Conservation (phyloP, 441 rosid species). For the Monsonia emarginata region DNA sequence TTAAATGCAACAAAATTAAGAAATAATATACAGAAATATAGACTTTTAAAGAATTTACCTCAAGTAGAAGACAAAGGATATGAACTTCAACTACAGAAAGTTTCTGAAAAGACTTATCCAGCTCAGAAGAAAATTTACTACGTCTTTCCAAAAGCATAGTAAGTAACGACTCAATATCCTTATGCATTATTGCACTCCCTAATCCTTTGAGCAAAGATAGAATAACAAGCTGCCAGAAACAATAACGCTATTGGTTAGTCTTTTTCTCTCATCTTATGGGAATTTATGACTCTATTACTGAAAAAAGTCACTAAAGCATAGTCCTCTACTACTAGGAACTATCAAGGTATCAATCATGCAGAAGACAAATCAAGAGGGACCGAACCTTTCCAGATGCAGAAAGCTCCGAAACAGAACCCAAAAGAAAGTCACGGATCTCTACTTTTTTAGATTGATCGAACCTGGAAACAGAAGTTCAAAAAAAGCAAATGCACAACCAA, state of each 20-base stretch:
- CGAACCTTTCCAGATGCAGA: constrained; percentile 74
- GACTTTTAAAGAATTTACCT: constrained; percentile 35
- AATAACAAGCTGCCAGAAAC: constrained; percentile 56
- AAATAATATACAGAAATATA: neutral
- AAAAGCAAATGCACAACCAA: neutral
- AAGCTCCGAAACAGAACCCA: constrained; percentile 48
- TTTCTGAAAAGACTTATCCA: constrained; percentile 35
- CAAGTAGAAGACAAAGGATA: constrained; percentile 77
- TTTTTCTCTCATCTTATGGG: neutral
- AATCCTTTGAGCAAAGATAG: constrained; percentile 70
- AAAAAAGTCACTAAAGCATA: neutral
- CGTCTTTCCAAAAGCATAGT: constrained; percentile 58
- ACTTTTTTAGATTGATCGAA: constrained; percentile 66
- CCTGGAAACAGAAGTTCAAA: constrained; percentile 33
- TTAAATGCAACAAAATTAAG: constrained; percentile 15
- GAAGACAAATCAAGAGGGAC: constrained; percentile 12
- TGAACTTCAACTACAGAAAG: constrained; percentile 54
- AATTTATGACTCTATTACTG: constrained; percentile 1
- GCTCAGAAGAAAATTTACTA: constrained; percentile 34
- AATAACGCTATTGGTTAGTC: constrained; percentile 16
- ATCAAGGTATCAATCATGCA: neutral
- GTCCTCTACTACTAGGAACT: neutral
- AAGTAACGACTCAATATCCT: constrained; percentile 53
- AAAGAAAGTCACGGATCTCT: constrained; percentile 49
- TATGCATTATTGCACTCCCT: constrained; percentile 48